Conservation (phyloP, 2,329 filamentous ascomycete genomes). For the Nothopassalora personata region DNA sequence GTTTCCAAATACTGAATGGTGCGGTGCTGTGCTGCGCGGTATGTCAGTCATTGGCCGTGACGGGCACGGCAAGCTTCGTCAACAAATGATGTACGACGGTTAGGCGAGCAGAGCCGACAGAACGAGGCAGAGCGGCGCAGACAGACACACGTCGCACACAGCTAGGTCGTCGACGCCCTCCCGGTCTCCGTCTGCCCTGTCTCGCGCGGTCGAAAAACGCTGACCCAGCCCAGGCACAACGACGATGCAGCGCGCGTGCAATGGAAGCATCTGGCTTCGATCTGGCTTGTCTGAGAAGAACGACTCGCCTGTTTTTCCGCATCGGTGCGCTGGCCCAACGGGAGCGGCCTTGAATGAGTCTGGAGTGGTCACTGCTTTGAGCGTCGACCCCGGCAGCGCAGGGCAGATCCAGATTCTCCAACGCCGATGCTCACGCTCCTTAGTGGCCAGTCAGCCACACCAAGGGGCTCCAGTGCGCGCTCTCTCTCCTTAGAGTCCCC, state of each 20-base stretch:
- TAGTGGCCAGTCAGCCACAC: conserved; percentile 25
- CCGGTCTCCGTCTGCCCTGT: background rate
- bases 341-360: conserved; percentile 8
- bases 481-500: conserved; percentile 4
- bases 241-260: background rate
- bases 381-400: conserved; percentile 19
- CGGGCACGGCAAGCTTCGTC: background rate
- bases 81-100: background rate
- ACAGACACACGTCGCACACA: conserved; percentile 2
- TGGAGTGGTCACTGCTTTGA: conserved; percentile 21
- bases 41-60: conserved; percentile 3
- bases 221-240: background rate
- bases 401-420: conserved; percentile 27
- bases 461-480: conserved; percentile 13
- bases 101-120: background rate
- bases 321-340: conserved; percentile 7
- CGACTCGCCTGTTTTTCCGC: conserved; percentile 3
- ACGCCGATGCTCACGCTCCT: conserved; percentile 19
- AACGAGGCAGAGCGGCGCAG: background rate
- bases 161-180: background rate
- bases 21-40: background rate
- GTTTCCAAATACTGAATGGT: conserved; percentile 17
- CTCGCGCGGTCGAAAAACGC: background rate
- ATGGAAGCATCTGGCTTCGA: background rate
- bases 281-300: background rate